Evolutionary conservation across 169 alveolate genomes (phyloP), one percentile per base, ranked within the genome.

Genomic region (Babesia bigemina): DNA sequence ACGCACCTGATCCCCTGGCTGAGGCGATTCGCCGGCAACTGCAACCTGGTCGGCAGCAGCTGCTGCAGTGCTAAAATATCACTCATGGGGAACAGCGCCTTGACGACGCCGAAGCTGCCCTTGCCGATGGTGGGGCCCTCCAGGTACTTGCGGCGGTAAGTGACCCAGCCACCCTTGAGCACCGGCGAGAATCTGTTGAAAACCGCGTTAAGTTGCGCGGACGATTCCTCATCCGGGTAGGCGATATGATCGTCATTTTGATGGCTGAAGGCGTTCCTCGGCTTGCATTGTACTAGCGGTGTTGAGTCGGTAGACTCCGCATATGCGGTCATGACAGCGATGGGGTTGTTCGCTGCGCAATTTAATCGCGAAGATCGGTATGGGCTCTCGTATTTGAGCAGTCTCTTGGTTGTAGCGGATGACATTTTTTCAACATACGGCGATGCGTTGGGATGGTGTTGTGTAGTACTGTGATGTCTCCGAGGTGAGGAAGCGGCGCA

Each of bases 31-130:
- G 79, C 63, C 7, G 88, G 88, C 29, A 74, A 69, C 36, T 77
- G 79, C 29, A 60, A 50, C 55, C 63, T 81, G 44, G 61, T 65
- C 49, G 88, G 88, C 22, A 81, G 56, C 42, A 33, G 13, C 79
- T 81, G 88, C 45, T 81, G 79, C 58, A 81, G 56, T 9, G 50
- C 70, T 57, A 81, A 33, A 4, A 81, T 33, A 2, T 81, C 88
- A 24, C 72, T 84, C 84, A 81, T 62, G 45, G 83, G 39, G 39
- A 81, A 81, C 21, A 81, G 56, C 0, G 88, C 70, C 49, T 72
- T 81, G 48, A 81, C 88, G 19, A 81, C 88, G 8, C 88, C 88
- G 67, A 81, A 81, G 65, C 84, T 71, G 13, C 88, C 88, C 33
- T 76, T 29, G 28, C 88, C 88, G 49, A 81, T 76, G 28, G 72